These are phyloP conservation scores for Aquilaria malaccensis DNA, from an alignment of 345 rosid genomes.

Conservation along the genomic window DNA sequence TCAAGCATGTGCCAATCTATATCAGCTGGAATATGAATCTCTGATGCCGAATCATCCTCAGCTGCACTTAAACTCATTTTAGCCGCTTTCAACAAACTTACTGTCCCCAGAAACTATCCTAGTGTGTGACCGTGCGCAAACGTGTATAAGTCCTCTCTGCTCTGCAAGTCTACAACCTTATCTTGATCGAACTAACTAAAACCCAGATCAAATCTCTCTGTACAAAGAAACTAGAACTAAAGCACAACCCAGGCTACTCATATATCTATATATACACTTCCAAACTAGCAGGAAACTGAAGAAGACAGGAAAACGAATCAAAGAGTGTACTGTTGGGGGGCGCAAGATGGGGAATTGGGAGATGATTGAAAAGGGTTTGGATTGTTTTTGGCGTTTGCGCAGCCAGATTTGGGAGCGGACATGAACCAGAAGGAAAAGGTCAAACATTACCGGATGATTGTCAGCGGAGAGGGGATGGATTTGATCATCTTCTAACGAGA, in stretches of 20 bases:
- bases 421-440: constrained; percentile 27
- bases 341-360: constrained; percentile 2
- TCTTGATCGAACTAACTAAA: constrained; percentile 1
- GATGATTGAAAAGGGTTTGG: constrained; percentile 2
- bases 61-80: constrained; percentile 77
- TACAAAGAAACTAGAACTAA: constrained; percentile 3
- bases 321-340: not conserved
- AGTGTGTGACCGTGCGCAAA: too few relatives aligned
- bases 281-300: not conserved
- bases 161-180: not conserved
- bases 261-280: constrained; percentile 5
- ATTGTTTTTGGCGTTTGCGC: constrained; percentile 24
- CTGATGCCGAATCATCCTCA: constrained; percentile 72
- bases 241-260: constrained; percentile 3
- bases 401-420: constrained; percentile 37
- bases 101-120: not conserved
- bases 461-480: constrained; percentile 11
- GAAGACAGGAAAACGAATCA: not conserved
- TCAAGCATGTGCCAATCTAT: constrained; percentile 97
- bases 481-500: constrained; percentile 5
- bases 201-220: constrained; percentile 11
- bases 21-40: constrained; percentile 77
- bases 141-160: not conserved
- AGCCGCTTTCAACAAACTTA: constrained; percentile 35
- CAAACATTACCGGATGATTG: constrained; percentile 19